Conservation (phyloP, 805 yeast genomes). For the Kazachstania taianensis region DNA sequence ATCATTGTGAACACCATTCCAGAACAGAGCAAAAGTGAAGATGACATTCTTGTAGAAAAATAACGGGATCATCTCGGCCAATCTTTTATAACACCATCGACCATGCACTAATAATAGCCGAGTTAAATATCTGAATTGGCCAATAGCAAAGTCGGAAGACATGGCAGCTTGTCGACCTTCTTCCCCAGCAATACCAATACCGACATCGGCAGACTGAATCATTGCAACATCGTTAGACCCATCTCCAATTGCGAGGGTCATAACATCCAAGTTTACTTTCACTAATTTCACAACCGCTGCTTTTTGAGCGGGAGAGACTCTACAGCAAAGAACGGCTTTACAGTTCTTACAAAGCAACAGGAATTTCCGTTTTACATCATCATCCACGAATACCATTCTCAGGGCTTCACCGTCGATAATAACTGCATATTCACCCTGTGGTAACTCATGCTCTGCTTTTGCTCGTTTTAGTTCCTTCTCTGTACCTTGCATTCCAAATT, state of each 20-base stretch:
- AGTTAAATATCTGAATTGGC: conserved; percentile 66
- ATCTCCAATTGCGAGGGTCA: conserved; percentile 84
- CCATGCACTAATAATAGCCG: conserved; percentile 68
- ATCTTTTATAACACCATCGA: conserved; percentile 75
- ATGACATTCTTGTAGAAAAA: conserved; percentile 74
- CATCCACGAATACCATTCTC: conserved; percentile 39
- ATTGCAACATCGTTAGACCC: conserved; percentile 87
- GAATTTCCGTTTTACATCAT: conserved; percentile 45
- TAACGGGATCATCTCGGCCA: conserved; percentile 75
- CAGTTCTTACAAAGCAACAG: conserved; percentile 69
- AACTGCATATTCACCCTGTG: conserved; percentile 59
- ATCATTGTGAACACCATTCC: conserved; percentile 67
- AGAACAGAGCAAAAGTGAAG: conserved; percentile 63
- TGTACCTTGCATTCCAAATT: conserved; percentile 52
- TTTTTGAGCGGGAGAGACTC: conserved; percentile 83
- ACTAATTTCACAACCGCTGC: conserved; percentile 73
- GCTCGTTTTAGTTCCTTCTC: conserved; percentile 46
- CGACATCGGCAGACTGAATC: conserved; percentile 83
- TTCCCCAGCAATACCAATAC: conserved; percentile 87
- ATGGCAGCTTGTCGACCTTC: conserved; percentile 85
- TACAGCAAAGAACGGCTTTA: conserved; percentile 72
- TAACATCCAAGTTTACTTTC: conserved; percentile 62
- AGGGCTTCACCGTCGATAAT: conserved; percentile 77
- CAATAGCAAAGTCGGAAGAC: conserved; percentile 85
- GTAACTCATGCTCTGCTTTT: conserved; percentile 52